phyloP scores from a whole-genome alignment of 192 early-diverging fungal species.

The Rhizoclosmatium globosum region DNA sequence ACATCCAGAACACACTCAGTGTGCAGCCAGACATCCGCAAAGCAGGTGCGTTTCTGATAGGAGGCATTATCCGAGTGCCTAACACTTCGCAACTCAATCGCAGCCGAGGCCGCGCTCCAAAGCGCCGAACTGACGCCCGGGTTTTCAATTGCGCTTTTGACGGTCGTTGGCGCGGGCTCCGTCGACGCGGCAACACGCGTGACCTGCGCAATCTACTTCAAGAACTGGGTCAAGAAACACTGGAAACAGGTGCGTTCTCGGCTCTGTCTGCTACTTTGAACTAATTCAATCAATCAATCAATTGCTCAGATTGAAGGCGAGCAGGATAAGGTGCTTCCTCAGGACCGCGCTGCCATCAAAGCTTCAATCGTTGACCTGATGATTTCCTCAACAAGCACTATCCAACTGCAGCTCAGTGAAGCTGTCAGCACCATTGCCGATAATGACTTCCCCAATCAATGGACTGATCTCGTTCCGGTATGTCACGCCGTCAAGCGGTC shows the following conservation, averaged over 20 bases:
- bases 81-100: neutral
- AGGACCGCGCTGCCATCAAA: conserved; percentile 86
- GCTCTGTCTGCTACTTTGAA: conserved; percentile 1
- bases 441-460: conserved; percentile 91
- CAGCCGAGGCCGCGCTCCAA: conserved; percentile 53
- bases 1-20: conserved; percentile 39
- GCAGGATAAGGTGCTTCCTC: conserved; percentile 56
- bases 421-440: conserved; percentile 93
- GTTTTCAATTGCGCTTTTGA: conserved; percentile 77
- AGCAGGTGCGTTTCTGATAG: neutral
- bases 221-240: conserved; percentile 92
- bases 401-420: conserved; percentile 92
- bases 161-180: conserved; percentile 71
- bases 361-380: conserved; percentile 84
- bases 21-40: conserved; percentile 11
- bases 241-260: conserved; percentile 68
- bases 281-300: neutral
- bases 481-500: neutral
- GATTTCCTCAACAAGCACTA: conserved; percentile 75
- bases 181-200: conserved; percentile 74
- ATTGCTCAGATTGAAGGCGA: conserved; percentile 55
- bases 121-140: conserved; percentile 48
- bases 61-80: neutral
- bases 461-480: conserved; percentile 77
- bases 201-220: conserved; percentile 90